Percentiles rank a stretch among this genome's conserved stretches.
Evolutionary conservation across 2,329 filamentous ascomycete species (phyloP).

Genomic region (Nemania diffusa): DNA sequence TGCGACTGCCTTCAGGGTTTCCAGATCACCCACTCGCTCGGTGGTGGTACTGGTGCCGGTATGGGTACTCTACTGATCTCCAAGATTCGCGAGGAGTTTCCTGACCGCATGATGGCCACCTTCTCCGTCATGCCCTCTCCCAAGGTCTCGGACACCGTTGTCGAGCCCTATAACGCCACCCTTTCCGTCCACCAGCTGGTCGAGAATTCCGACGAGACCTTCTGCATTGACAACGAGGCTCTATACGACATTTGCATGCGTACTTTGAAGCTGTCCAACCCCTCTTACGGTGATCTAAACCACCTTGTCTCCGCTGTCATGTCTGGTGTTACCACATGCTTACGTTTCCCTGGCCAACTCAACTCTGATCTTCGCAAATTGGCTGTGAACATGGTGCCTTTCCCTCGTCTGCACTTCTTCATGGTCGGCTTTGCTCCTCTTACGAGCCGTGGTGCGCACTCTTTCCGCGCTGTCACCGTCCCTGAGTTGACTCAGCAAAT

Average conservation of each 20-base stretch:
- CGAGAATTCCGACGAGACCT: constrained; percentile 99
- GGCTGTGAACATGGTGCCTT: constrained; percentile 99
- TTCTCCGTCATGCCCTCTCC: constrained; percentile 99
- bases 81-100: constrained; percentile 99
- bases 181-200: constrained; percentile 99
- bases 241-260: constrained; percentile 99
- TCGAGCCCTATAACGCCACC: constrained; percentile 99
- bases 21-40: constrained; percentile 99
- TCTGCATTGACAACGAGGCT: constrained; percentile 99
- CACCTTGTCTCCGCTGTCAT: constrained; percentile 99
- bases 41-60: constrained; percentile 99
- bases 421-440: constrained; percentile 99
- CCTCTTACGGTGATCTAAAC: constrained; percentile 99
- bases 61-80: constrained; percentile 99
- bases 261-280: constrained; percentile 98
- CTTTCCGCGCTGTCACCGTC: constrained; percentile 97
- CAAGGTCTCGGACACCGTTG: constrained; percentile 99
- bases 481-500: constrained; percentile 99
- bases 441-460: constrained; percentile 89
- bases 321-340: constrained; percentile 98
- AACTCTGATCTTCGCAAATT: constrained; percentile 99
- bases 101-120: constrained; percentile 99
- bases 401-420: constrained; percentile 99
- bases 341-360: constrained; percentile 99
- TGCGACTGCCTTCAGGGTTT: constrained; percentile 99